Base-by-base conservation (phyloP, 257 asterid species). In the Gentiana straminea region DNA sequence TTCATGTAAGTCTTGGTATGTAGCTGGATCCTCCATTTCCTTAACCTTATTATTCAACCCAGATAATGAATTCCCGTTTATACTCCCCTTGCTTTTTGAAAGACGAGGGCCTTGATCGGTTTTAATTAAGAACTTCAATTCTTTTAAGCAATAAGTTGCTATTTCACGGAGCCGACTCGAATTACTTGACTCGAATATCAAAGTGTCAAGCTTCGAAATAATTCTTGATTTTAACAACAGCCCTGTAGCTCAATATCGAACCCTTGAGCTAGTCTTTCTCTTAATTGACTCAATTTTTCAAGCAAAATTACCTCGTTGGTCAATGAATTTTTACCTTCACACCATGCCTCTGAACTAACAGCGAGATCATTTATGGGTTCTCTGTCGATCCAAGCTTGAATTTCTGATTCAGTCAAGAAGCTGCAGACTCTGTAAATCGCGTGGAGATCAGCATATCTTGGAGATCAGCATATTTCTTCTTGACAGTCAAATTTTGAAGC, bases 191-290 rank as follows among this genome's bases (percentile, higher is more conserved):
- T 62, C 58, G 71, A 83, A 65, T 2, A 86, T 54, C 32, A 77
- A 61, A 62, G 72, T 54, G 33, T 79, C 78, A 6, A 86, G 75
- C 11, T 74, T 69, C 2, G 71, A 46, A 52, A 79, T 78, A 2
- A 81, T 38, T 8, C 75, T 70, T 1, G 88, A 77, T 62, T 70
- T 86, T 55, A 86, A 51, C 13, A 86, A 54, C 34, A 72, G 24
- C 79, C 81, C 50, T 86, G 95, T n/a, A 86, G 54, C 33, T 75
- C 52, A 3, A 76, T 73, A 58, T 79, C 66, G 69, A 86, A 86
- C 0, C 89, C 91, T 33, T 61, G 69, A 6, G 73, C 66, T 8
- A 86, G 68, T 62, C 84, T 63, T 37, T 59, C 55, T 1, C 66
- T 76, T n/a, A 84, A 62, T 4, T 50, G 58, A 13, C 67, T 70